phyloP scores from a whole-genome alignment of 1,139 yeast genomes.

The Zhuliangozyma blackwelliae region DNA sequence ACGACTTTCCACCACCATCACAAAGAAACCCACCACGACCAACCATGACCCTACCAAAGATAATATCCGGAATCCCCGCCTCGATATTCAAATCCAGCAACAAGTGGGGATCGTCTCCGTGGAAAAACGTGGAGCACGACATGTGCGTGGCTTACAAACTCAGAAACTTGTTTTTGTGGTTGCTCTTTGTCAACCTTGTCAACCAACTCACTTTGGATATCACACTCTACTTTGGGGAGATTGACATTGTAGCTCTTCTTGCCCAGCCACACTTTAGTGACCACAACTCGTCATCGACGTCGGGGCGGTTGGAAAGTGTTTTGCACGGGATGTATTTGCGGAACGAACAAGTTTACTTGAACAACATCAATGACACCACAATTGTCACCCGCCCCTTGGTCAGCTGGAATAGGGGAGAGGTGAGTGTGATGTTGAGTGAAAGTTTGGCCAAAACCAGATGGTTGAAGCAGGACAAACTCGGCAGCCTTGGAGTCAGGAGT shows the following conservation, averaged over 20 bases:
- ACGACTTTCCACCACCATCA: too few relatives aligned
- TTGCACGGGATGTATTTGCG: constrained; percentile 19
- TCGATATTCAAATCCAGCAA: too few relatives aligned
- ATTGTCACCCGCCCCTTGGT: constrained; percentile 17
- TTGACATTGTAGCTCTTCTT: constrained; percentile 15
- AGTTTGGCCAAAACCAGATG: constrained; percentile 5
- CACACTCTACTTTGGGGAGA: constrained; percentile 4
- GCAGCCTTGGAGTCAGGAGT: too few relatives aligned
- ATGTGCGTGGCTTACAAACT: too few relatives aligned
- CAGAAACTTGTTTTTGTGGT: constrained; percentile 7
- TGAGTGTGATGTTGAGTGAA: constrained; percentile 15
- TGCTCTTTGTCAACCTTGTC: constrained; percentile 6
- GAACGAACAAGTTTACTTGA: constrained; percentile 17
- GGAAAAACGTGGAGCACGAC: too few relatives aligned
- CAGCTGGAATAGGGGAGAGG: constrained; percentile 6
- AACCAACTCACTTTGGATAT: constrained; percentile 6
- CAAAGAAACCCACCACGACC: too few relatives aligned
- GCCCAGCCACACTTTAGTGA: constrained; percentile 4
- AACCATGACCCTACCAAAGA: too few relatives aligned
- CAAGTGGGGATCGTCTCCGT: too few relatives aligned
- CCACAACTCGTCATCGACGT: background rate
- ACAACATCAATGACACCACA: constrained; percentile 13
- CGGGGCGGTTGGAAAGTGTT: constrained; percentile 9
- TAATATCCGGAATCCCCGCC: too few relatives aligned
- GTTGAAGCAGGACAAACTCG: too few relatives aligned